These are phyloP conservation scores for Komagataella kurtzmanii DNA, from an alignment of 805 yeast species.

Conservation along the genomic window DNA sequence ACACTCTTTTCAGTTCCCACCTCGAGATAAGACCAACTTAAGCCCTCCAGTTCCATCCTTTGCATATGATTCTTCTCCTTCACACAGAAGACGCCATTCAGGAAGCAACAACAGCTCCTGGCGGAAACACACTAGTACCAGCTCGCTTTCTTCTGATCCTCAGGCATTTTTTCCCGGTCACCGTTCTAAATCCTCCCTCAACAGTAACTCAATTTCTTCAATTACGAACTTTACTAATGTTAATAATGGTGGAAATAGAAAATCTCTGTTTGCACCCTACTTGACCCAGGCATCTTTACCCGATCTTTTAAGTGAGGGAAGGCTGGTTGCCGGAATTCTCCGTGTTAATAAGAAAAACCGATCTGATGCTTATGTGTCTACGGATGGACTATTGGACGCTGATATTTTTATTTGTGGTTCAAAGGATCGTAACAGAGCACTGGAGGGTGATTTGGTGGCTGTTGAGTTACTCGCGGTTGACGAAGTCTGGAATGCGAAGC, in stretches of 20 bases:
- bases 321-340: constrained; percentile 81
- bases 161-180: constrained; percentile 64
- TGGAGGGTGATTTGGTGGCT: constrained; percentile 95
- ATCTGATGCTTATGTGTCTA: constrained; percentile 96
- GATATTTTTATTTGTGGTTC: constrained; percentile 97
- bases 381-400: constrained; percentile 91
- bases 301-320: constrained; percentile 76
- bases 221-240: constrained; percentile 20
- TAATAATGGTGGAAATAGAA: constrained; percentile 34
- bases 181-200: constrained; percentile 52
- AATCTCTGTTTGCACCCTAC: constrained; percentile 90
- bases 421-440: constrained; percentile 92
- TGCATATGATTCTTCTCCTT: constrained; percentile 6
- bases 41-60: constrained; percentile 6
- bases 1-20: constrained; percentile 53
- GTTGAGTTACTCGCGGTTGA: constrained; percentile 89
- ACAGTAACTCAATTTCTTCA: constrained; percentile 49
- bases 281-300: constrained; percentile 90
- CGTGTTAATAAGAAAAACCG: constrained; percentile 94
- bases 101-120: constrained; percentile 44
- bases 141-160: not conserved
- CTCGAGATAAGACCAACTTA: constrained; percentile 15
- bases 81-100: constrained; percentile 28
- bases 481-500: constrained; percentile 94
- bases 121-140: constrained; percentile 34